Percentiles rank a stretch among this genome's conserved stretches.
Evolutionary conservation across 805 yeast species (phyloP).

Genomic region (Kazachstania kunashirensis): DNA sequence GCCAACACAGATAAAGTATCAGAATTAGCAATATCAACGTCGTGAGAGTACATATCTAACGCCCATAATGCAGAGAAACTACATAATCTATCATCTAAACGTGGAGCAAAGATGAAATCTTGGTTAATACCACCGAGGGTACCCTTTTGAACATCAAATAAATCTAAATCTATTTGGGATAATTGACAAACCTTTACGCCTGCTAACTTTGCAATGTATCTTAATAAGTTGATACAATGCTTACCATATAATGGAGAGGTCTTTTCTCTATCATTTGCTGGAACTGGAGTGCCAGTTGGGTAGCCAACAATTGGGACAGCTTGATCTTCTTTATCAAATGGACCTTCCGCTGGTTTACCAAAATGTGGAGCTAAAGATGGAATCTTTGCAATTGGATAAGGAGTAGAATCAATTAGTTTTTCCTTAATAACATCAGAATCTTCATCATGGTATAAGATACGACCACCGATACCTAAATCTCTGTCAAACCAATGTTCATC

Average conservation of each 20-base stretch:
- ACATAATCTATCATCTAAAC: constrained; percentile 79
- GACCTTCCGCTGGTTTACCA: constrained; percentile 58
- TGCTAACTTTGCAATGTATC: constrained; percentile 58
- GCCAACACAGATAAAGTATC: constrained; percentile 49
- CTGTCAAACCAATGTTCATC: constrained; percentile 69
- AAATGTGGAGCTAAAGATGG: constrained; percentile 86
- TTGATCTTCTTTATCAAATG: constrained; percentile 68
- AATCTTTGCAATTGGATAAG: constrained; percentile 66
- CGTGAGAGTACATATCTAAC: constrained; percentile 39
- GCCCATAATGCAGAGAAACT: constrained; percentile 62
- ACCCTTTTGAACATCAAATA: constrained; percentile 76
- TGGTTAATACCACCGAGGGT: constrained; percentile 64
- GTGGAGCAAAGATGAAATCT: constrained; percentile 73
- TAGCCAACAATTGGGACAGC: constrained; percentile 73
- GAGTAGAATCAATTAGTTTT: constrained; percentile 46
- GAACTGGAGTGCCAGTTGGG: constrained; percentile 28
- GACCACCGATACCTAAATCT: constrained; percentile 78
- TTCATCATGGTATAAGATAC: constrained; percentile 44
- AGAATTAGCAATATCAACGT: constrained; percentile 32
- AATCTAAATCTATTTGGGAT: constrained; percentile 62
- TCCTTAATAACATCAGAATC: constrained; percentile 28
- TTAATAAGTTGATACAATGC: constrained; percentile 57
- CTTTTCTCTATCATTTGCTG: constrained; percentile 51
- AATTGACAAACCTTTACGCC: constrained; percentile 51
- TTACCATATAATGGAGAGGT: constrained; percentile 56